phyloP scores from a whole-genome alignment of 176 grass and related monocot genomes.

The Phyllostachys edulis region DNA sequence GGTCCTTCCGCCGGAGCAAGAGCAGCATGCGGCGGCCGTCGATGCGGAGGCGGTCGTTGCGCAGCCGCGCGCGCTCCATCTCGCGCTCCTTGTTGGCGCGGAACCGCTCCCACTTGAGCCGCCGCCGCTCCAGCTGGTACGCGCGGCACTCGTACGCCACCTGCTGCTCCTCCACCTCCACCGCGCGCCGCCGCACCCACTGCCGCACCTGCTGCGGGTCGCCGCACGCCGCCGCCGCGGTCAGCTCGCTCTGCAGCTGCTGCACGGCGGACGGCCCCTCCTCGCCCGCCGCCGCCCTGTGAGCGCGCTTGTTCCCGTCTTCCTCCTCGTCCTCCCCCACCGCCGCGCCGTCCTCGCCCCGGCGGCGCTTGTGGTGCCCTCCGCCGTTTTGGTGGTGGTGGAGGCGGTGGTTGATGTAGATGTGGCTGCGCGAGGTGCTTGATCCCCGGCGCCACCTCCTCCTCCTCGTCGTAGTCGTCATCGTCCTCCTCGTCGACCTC shows the following conservation, averaged over 20 bases:
- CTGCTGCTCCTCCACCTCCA: slow-evolving; percentile 74
- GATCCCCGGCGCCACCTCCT: neutral
- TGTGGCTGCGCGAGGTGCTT: neutral
- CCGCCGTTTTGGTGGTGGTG: slow-evolving; percentile 29
- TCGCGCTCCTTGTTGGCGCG: slow-evolving; percentile 66
- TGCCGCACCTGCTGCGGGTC: slow-evolving; percentile 39
- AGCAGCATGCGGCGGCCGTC: slow-evolving; percentile 75
- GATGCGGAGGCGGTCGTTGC: slow-evolving; percentile 54
- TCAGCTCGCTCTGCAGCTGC: slow-evolving; percentile 62
- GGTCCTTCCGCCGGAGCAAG: slow-evolving; percentile 65
- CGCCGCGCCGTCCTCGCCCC: slow-evolving; percentile 27
- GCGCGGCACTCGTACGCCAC: slow-evolving; percentile 45
- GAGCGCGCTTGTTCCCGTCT: slow-evolving; percentile 3
- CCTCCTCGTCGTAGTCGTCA: neutral
- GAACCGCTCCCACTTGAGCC: slow-evolving; percentile 82
- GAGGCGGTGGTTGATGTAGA: neutral
- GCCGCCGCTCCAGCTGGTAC: slow-evolving; percentile 53
- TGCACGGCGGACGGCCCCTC: slow-evolving; percentile 28
- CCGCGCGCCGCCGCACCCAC: slow-evolving; percentile 55
- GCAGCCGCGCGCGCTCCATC: slow-evolving; percentile 67
- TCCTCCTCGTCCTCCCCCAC: slow-evolving; percentile 36
- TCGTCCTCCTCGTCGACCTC: slow-evolving; percentile 34
- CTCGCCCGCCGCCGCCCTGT: neutral
- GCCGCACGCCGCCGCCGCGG: slow-evolving; percentile 19
- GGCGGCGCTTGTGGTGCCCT: slow-evolving; percentile 33